These are phyloP conservation scores for Leccinum longicurvipes DNA, from an alignment of 768 basidiomycete species.

Conservation along the genomic window DNA sequence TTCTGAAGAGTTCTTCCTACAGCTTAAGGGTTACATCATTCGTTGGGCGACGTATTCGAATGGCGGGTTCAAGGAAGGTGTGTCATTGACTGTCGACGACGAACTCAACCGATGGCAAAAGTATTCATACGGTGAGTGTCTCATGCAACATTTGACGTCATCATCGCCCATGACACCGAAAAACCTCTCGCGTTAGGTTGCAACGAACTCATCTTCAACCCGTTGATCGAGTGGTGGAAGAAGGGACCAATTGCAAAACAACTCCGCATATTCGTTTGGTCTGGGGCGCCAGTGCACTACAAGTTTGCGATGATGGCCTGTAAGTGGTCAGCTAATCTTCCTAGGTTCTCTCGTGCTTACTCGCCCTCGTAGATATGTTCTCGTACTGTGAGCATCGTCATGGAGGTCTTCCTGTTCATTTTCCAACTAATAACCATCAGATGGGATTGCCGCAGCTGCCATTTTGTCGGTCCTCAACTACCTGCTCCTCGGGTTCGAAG, in stretches of 20 bases:
- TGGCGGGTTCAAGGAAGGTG: conserved; percentile 90
- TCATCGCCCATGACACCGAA: conserved; percentile 27
- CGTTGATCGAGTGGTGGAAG: conserved; percentile 72
- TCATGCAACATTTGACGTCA: conserved; percentile 16
- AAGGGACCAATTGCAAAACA: conserved; percentile 82
- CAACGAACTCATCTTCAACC: conserved; percentile 77
- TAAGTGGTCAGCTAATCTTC: conserved; percentile 16
- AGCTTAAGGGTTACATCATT: conserved; percentile 27
- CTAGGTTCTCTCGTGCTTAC: not conserved
- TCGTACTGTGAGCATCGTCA: conserved; percentile 42
- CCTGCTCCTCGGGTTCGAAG: conserved; percentile 66
- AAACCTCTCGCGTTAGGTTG: conserved; percentile 12
- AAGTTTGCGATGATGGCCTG: conserved; percentile 65
- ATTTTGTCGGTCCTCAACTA: conserved; percentile 74
- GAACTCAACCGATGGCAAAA: conserved; percentile 95
- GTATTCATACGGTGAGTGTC: conserved; percentile 62
- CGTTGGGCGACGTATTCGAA: conserved; percentile 81
- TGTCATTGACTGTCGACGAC: conserved; percentile 85
- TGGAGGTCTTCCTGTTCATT: not conserved
- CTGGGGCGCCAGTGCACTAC: conserved; percentile 72
- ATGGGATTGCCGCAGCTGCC: conserved; percentile 64
- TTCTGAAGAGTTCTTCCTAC: conserved; percentile 43
- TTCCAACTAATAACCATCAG: conserved; percentile 4
- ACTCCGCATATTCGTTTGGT: conserved; percentile 75
- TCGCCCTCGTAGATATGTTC: conserved; percentile 40